Evolutionary conservation across 176 grass and related monocot genomes (phyloP), one percentile per base, ranked within the genome.

Genomic region (Elymus sibiricus): DNA sequence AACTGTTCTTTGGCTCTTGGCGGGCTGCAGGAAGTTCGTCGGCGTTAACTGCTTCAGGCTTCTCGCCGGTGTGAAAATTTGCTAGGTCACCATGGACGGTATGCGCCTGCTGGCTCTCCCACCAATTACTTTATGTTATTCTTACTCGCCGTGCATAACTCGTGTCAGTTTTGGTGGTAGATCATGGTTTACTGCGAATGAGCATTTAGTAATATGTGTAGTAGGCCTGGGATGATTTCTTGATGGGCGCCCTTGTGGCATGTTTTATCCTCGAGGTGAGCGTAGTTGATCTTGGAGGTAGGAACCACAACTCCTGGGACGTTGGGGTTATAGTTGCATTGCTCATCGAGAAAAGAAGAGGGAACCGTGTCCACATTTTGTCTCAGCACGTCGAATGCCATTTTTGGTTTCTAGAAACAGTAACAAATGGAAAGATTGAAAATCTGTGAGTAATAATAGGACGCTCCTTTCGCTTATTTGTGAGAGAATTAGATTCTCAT

Each of bases 21-120:
- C n/a, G 79, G 55, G 19, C 31, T 72, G 73, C 88, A 90, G 79
- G 84, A 21, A 58, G 16, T 83, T 73, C 56, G 34, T 74, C 22
- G 10, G 17, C 15, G 8, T 73, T 71, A 42, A 22, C 56, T 39
- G 14, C 32, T 35, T 56, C 34, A 22, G 43, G 15, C 78, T 87
- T 17, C 46, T 90, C 21, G 64, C 5, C 12, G 13, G 74, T 5
- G 21, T 83, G 58, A 62, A 32, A 79, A 38, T 21, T 58, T 73
- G 77, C 47, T 79, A 64, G 37, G 80, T 9, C 27, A 59, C 76
- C 75, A 90, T 90, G 89, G 89, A 90, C 84, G 85, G 89, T 90
- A 87, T 24, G 70, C 11, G 7, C 38, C 6, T 19, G 1, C 26
- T 66, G 8, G 2, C 27, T 49, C 59, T 59, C 3, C 22, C 74